Conservation (phyloP, 805 yeast species). For the Yamadazyma sp. region DNA sequence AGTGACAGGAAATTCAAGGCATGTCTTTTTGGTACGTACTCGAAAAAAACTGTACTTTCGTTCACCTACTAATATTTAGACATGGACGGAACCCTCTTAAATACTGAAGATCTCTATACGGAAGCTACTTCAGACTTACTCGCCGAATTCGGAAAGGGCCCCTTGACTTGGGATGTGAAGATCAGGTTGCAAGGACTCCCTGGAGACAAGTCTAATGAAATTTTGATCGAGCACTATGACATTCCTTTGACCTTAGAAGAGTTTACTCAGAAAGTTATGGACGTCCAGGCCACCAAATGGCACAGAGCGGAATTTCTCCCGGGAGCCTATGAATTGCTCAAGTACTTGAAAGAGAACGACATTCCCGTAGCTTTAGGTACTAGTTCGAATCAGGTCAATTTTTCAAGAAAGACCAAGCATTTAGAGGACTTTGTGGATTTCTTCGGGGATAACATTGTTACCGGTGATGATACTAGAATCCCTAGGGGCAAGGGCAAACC, state of each 20-base stretch:
- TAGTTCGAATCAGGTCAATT: constrained; percentile 66
- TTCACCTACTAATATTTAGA: constrained; percentile 40
- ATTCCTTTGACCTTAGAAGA: constrained; percentile 68
- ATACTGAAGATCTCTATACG: constrained; percentile 92
- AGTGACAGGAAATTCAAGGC: constrained; percentile 46
- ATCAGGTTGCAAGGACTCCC: constrained; percentile 88
- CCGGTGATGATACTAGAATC: constrained; percentile 86
- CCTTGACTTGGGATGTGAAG: constrained; percentile 88
- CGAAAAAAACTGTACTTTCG: too few relatives aligned
- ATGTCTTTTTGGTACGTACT: constrained; percentile 71
- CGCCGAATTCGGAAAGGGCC: constrained; percentile 69
- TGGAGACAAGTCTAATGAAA: constrained; percentile 68
- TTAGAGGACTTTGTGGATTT: constrained; percentile 59
- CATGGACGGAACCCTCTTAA: constrained; percentile 93
- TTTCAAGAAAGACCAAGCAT: constrained; percentile 69
- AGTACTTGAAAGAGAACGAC: constrained; percentile 46
- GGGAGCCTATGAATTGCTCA: constrained; percentile 75
- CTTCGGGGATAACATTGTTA: constrained; percentile 66
- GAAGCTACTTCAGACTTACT: constrained; percentile 68
- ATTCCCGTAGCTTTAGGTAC: constrained; percentile 92
- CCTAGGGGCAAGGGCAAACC: constrained; percentile 92
- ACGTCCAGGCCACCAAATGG: constrained; percentile 64
- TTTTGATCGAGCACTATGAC: constrained; percentile 65
- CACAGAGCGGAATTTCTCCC: constrained; percentile 65
- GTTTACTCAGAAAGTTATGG: constrained; percentile 50